Evolutionary conservation across 257 asterid genomes (phyloP).

Genomic region (Przewalskia tangutica): DNA sequence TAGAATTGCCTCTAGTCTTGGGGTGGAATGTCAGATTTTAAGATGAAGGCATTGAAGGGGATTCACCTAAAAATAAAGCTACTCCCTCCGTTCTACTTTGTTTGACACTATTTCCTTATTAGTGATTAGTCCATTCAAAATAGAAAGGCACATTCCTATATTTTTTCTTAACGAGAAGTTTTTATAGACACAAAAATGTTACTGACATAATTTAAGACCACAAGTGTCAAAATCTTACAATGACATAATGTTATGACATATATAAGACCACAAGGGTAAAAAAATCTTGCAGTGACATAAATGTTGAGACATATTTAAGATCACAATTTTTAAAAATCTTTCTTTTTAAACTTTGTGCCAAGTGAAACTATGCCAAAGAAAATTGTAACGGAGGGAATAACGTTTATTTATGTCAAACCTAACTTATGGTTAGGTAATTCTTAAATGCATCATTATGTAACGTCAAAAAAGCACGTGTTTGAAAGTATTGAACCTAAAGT

Average conservation of each 20-base stretch:
- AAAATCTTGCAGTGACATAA: background rate
- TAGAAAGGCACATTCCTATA: background rate
- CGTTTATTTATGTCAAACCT: background rate
- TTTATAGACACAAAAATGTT: background rate
- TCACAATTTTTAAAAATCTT: background rate
- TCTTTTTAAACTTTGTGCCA: background rate
- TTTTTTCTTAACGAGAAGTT: background rate
- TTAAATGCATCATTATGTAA: background rate
- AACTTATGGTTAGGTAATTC: background rate
- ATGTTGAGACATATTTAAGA: background rate
- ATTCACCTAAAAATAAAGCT: background rate
- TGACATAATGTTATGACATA: background rate
- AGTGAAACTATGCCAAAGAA: background rate
- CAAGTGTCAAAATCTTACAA: background rate
- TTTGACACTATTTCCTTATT: background rate
- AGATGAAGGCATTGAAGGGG: background rate
- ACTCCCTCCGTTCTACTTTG: background rate
- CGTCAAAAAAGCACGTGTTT: background rate
- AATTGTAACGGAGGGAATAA: background rate
- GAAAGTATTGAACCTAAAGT: background rate
- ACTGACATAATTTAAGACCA: background rate
- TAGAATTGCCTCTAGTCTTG: background rate
- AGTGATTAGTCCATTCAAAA: background rate
- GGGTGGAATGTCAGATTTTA: background rate
- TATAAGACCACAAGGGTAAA: background rate